Conservation (phyloP, 1,284 basidiomycete species). For the Baeospora myosura region DNA sequence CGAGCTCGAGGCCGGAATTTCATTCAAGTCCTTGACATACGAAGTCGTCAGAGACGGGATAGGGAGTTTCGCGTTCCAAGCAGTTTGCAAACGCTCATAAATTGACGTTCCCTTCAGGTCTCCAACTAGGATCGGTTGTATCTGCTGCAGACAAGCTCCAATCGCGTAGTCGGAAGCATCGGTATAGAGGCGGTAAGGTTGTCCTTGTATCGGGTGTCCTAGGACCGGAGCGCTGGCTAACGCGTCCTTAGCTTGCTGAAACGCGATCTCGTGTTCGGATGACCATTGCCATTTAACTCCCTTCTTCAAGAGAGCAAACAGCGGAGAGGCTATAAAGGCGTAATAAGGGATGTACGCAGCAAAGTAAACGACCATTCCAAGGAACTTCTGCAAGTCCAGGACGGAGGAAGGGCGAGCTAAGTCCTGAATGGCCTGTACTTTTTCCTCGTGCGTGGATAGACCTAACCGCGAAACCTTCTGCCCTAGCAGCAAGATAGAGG, state of each 20-base stretch:
- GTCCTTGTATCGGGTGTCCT: conserved; percentile 1
- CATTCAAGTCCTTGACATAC: neutral
- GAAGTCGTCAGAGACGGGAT: conserved; percentile 3
- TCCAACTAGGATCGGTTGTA: conserved; percentile 25
- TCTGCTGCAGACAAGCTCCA: conserved; percentile 27
- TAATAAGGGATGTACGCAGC: conserved; percentile 24
- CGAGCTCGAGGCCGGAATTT: neutral
- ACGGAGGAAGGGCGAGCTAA: conserved; percentile 14
- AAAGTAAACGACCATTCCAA: conserved; percentile 28
- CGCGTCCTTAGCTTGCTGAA: conserved; percentile 4
- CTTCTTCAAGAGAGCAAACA: conserved; percentile 26
- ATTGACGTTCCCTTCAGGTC: conserved; percentile 29
- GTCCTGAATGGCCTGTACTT: conserved; percentile 22
- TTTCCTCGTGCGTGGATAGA: conserved; percentile 24
- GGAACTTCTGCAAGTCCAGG: conserved; percentile 16
- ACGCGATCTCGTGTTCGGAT: conserved; percentile 6
- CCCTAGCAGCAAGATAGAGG: neutral
- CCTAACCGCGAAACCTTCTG: conserved; percentile 16
- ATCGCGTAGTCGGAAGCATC: conserved; percentile 29
- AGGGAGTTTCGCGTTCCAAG: conserved; percentile 9
- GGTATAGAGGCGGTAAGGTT: conserved; percentile 23
- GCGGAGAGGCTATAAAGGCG: conserved; percentile 21
- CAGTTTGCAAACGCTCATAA: conserved; percentile 21
- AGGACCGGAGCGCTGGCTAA: conserved; percentile 2
- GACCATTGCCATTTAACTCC: conserved; percentile 4